These are phyloP conservation scores for Nakazawaea ishiwadae DNA, from an alignment of 805 yeast genomes.

Conservation along the genomic window DNA sequence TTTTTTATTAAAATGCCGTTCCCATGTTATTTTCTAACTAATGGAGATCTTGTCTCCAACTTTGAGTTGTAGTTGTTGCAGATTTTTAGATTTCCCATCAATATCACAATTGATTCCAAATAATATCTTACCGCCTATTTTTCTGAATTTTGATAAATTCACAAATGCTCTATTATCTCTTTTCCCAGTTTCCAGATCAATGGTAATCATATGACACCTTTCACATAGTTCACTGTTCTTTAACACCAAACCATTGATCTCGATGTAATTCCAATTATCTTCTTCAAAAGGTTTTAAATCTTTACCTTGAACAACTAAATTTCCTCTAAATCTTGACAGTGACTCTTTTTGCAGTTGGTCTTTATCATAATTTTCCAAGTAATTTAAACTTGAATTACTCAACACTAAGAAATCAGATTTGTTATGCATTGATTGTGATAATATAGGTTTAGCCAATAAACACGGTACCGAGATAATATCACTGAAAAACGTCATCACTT, in stretches of 20 bases:
- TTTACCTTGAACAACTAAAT: constrained; percentile 26
- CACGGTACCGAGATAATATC: constrained; percentile 27
- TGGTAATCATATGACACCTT: constrained; percentile 42
- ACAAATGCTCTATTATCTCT: constrained; percentile 28
- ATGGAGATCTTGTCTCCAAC: constrained; percentile 9
- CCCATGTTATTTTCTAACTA: too few species aligned
- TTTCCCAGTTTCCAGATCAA: constrained; percentile 30
- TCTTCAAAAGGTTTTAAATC: constrained; percentile 29
- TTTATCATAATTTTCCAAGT: constrained; percentile 15
- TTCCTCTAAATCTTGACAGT: constrained; percentile 30
- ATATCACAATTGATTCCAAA: constrained; percentile 31
- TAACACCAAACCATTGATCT: constrained; percentile 15
- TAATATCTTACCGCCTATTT: constrained; percentile 30
- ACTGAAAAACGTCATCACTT: constrained; percentile 25
- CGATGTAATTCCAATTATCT: constrained; percentile 29
- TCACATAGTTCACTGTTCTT: constrained; percentile 28
- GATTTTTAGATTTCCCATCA: constrained; percentile 14
- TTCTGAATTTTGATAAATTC: constrained; percentile 28
- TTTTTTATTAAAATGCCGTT: too few species aligned
- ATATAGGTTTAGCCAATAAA: constrained; percentile 26
- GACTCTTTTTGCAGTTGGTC: constrained; percentile 3
- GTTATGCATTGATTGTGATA: constrained; percentile 22
- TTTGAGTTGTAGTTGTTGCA: too few species aligned
- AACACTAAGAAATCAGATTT: constrained; percentile 35
- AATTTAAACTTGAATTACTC: constrained; percentile 24